Base-by-base conservation (phyloP, 306 rosid genomes). In the Bauhinia variegata region DNA sequence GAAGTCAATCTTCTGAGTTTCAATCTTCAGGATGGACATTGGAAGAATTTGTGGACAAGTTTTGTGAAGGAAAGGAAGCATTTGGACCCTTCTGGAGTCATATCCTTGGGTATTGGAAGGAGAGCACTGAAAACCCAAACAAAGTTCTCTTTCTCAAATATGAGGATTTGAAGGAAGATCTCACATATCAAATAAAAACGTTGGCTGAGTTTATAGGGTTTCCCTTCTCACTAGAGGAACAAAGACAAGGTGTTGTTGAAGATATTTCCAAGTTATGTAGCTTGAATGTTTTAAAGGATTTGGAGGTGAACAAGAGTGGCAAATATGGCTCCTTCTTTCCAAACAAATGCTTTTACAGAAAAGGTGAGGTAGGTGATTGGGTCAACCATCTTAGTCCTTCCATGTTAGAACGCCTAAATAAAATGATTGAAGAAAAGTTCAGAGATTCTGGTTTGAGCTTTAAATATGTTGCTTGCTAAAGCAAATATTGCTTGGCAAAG, bases 21-120 rank as follows among this genome's bases (percentile, higher is more conserved):
- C 1, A 2, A 23, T 23, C 28, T 23, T 23, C 28, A 1, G 28
- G 28, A 23, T 23, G 28, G 28, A 23, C 28, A 23, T 23, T 23
- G 28, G 28, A 23, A 23, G 28, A 2, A 2, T 23, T 1, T 23
- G 28, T 23, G 28, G 28, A 23, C 2, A 23, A 23, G 28, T 23
- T 23, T 23, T 23, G 28, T 23, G 28, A 23, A 23, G 28, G 72
- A 0, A 86, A 87, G 7, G 86, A 84, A 19, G 83, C 75, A 8
- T 84, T 84, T 58, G 89, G 89, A 28, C 87, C 92, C 1, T 75
- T 68, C 51, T 81, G 86, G 87, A 60, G 61, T 0, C 89, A 84
- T 47, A 71, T 87, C 77, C 13, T 87, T 47, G 80, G 82, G 65
- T 84, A 87, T 15, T 87, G 83, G 89, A 81, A 72, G 9, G 84